Evolutionary conservation across 495 filamentous ascomycete species (phyloP), one percentile per base, ranked within the genome.

Genomic region (Lasiosphaeria miniovina): DNA sequence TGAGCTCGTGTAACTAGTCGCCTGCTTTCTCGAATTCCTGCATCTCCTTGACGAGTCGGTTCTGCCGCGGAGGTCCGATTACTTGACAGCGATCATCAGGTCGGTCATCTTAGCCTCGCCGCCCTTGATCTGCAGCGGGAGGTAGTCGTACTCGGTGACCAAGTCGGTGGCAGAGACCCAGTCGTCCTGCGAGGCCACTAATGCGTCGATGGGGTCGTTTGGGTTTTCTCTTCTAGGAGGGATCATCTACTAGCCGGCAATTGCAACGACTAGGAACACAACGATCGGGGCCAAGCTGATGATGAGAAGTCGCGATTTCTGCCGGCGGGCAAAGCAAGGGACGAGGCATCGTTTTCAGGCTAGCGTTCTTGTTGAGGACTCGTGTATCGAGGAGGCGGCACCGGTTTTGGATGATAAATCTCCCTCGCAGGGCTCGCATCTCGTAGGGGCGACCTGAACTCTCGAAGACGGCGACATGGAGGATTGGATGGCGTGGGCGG

Each of bases 61-160:
- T 31, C 17, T 35, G 7, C 49, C 49, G 17, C n/a, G 49, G 14
- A 52, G 49, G 12, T 52, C 17, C 10, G 49, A 52, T 6, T 52
- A 35, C 49, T 52, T 52, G 32, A 52, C 32, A 4, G 49, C 12
- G 32, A 52, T 35, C 49, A 52, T 52, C 14, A 52, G 31, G 10
- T 35, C 49, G 32, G 32, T 35, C 49, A 52, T 52, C 49, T 33
- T 35, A 6, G 49, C 8, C 49, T 52, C 49, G 49, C 49, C 49
- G 31, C 32, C 17, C n/a, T 52, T 52, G 49, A 52, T 35, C 10
- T 33, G 14, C 4, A 35, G 17, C 4, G 49, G 49, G 49, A 52
- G 49, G 49, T 33, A 14, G 31, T 52, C 49, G 49, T 52, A 32
- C 49, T 52, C 32, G n/a, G 49, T 52, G 14, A 52, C 49, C 4